Base-by-base conservation (phyloP, 2,329 filamentous ascomycete species). In the Myrmaecium sp. region DNA sequence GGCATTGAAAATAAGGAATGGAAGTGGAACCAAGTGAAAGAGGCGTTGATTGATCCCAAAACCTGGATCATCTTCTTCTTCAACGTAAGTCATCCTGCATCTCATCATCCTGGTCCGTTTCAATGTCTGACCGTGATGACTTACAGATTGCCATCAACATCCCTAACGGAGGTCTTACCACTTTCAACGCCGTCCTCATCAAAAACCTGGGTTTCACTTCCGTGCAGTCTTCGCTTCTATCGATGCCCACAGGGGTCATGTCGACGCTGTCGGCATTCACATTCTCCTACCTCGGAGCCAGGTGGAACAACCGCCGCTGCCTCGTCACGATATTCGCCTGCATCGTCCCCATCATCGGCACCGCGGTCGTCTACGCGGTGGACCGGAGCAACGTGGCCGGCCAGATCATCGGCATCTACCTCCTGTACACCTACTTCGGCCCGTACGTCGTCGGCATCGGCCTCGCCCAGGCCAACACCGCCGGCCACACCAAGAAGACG, bases 401-500 rank as follows among this genome's bases (percentile, higher is more conserved):
- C 1, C 53, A 56, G 23, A 49, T 56, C 43, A 39, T 51, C 13
- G 52, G 54, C 3, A 35, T 57, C 7, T 56, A 55, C 26, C 37
- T 54, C 21, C 45, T 52, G 23, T 54, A 55, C 35, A 53, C 52
- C 21, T 56, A 57, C 25, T 55, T 46, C 21, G 47, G 40, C 2
- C 44, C 41, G 13, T 47, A 49, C 24, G 40, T 47, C 5, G 34
- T 47, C 14, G 35, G 33, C 3, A 40, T 45, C 21, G 44, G 41
- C 12, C 32, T 48, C 17, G 34, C 35, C 10, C 42, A 43, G 27
- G 47, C 47, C 14, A 51, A 51, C 30, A 48, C 43, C 0, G 44
- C 47, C 15, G 48, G 47, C 5, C 37, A 48, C 28, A 55, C 54
- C n/a, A 58, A 57, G 38, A 56, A 56, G 30, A 46, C 42, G 10